A percentile compares a stretch with the other conserved stretches of the same genome.
These are phyloP conservation scores for Sporothrix phasma DNA, from an alignment of 2,329 filamentous ascomycete species.

Conservation along the genomic window DNA sequence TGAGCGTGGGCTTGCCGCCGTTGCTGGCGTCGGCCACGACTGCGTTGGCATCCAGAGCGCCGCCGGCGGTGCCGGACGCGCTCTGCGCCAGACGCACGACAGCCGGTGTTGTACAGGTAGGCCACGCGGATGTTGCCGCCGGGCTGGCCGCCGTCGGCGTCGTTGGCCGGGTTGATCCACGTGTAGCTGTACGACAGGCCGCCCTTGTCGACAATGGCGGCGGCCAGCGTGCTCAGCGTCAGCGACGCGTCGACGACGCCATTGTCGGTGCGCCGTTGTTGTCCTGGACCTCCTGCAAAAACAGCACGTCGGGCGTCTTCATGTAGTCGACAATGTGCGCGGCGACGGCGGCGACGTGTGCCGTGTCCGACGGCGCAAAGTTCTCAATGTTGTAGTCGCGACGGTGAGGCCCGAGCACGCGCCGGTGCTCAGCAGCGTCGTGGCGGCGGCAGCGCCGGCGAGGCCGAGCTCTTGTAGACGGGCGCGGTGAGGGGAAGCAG, in stretches of 20 bases:
- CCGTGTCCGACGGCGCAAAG: conserved; percentile 42
- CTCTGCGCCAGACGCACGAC: conserved; percentile 47
- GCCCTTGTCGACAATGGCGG: conserved; percentile 39
- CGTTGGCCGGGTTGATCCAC: conserved; percentile 49
- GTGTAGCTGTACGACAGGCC: conserved; percentile 48
- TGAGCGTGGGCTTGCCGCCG: conserved; percentile 33
- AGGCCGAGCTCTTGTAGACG: conserved; percentile 33
- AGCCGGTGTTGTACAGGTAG: conserved; percentile 57
- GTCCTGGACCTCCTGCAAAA: conserved; percentile 64
- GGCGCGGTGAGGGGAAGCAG: conserved; percentile 54
- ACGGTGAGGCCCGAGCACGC: conserved; percentile 53
- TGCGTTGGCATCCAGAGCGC: conserved; percentile 42
- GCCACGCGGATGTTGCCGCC: conserved; percentile 64
- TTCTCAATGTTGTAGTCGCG: conserved; percentile 62
- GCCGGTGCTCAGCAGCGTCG: conserved; percentile 43
- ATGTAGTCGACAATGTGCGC: conserved; percentile 56
- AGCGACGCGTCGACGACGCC: conserved; percentile 45
- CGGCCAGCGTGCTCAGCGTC: conserved; percentile 47
- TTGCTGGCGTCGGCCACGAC: conserved; percentile 42
- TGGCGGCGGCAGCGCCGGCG: conserved; percentile 40
- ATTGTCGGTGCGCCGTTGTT: conserved; percentile 51
- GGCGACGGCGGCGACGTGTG: conserved; percentile 48
- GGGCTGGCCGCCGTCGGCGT: conserved; percentile 54
- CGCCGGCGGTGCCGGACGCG: conserved; percentile 45
- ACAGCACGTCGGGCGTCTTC: conserved; percentile 53